phyloP scores from a whole-genome alignment of 2,329 filamentous ascomycete genomes.

The Aspergillus proliferans region DNA sequence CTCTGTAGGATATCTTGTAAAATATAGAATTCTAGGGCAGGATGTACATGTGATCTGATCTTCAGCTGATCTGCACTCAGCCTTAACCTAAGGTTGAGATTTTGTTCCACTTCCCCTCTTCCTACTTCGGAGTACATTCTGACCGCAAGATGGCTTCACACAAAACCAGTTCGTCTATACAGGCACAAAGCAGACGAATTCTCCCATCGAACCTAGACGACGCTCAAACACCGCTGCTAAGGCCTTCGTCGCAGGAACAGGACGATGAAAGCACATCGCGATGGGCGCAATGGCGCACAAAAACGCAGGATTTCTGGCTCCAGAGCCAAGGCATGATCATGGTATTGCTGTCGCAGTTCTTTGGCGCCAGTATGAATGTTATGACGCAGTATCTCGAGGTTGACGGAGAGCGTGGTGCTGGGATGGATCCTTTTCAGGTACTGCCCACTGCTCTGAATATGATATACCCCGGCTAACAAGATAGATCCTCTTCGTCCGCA shows the following conservation, averaged over 20 bases:
- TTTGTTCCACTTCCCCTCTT: background rate
- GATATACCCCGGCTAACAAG: background rate
- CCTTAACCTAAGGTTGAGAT: no score
- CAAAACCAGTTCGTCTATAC: background rate
- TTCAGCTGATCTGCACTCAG: background rate
- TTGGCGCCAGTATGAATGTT: constrained; percentile 80
- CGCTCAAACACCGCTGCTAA: background rate
- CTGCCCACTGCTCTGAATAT: constrained; percentile 1
- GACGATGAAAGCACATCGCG: background rate
- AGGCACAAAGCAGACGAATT: background rate
- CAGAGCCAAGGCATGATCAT: constrained; percentile 66
- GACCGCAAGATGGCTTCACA: background rate
- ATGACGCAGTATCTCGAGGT: constrained; percentile 68
- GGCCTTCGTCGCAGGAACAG: background rate
- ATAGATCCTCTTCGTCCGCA: constrained; percentile 69
- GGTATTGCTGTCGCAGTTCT: constrained; percentile 70
- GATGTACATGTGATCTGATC: constrained; percentile 1
- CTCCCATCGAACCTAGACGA: background rate
- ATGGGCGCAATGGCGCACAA: background rate
- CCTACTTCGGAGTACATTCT: background rate
- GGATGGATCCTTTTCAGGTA: constrained; percentile 72
- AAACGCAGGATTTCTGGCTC: constrained; percentile 42
- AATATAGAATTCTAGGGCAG: background rate
- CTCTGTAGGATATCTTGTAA: background rate
- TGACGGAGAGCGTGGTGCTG: constrained; percentile 56